These are phyloP conservation scores for Houttuynia cordata DNA, from an alignment of 164 flowering plant genomes.

Conservation along the genomic window DNA sequence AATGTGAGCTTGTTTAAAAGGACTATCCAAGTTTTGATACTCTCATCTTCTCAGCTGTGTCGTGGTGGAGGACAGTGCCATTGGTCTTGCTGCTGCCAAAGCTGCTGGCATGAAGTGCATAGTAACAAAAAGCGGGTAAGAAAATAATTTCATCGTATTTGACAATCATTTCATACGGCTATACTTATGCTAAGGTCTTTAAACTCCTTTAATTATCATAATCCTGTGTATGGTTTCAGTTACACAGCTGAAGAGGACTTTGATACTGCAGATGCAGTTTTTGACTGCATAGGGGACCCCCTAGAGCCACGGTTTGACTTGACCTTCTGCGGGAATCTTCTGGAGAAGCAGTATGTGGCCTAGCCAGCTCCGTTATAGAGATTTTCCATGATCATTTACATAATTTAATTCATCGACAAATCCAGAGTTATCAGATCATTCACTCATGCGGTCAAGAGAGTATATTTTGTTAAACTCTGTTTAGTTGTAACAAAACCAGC, in stretches of 20 bases:
- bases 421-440: too few species aligned
- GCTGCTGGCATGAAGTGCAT: conserved; percentile 97
- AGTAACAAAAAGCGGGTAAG: conserved; percentile 69
- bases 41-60: conserved; percentile 48
- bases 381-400: too few species aligned
- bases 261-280: conserved; percentile 80
- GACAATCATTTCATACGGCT: neutral
- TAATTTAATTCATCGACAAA: too few species aligned
- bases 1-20: neutral
- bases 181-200: neutral
- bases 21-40: neutral
- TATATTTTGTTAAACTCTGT: too few species aligned
- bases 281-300: conserved; percentile 88
- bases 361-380: conserved; percentile 11
- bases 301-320: conserved; percentile 82
- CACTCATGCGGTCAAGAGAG: too few species aligned
- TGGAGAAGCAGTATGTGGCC: conserved; percentile 70
- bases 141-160: neutral
- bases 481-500: too few species aligned
- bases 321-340: conserved; percentile 75
- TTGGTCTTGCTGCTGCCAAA: conserved; percentile 96
- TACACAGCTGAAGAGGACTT: conserved; percentile 94
- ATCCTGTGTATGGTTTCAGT: conserved; percentile 22
- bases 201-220: neutral
- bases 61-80: conserved; percentile 90